Conservation (phyloP, 805 yeast genomes). For the Metschnikowia arizonensis region DNA sequence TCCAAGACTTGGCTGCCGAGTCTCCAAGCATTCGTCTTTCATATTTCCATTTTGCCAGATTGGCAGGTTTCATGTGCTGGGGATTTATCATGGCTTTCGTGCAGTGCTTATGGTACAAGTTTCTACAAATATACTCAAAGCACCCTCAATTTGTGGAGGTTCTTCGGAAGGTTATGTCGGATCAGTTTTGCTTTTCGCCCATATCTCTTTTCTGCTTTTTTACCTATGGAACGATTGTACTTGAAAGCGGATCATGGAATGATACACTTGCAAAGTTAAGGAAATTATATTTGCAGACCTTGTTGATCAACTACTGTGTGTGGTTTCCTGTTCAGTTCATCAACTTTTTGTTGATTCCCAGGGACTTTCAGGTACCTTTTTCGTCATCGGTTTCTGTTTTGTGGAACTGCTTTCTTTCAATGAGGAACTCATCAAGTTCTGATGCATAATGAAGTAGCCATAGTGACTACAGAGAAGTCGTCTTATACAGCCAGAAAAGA, state of each 20-base stretch:
- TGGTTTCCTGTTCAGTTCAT: conserved; percentile 82
- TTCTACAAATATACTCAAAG: conserved; percentile 75
- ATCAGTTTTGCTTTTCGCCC: conserved; percentile 88
- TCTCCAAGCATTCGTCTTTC: conserved; percentile 19
- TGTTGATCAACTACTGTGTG: conserved; percentile 64
- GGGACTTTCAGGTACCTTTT: conserved; percentile 82
- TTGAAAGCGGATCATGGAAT: conserved; percentile 67
- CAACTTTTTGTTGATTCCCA: conserved; percentile 67
- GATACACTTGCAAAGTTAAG: conserved; percentile 63
- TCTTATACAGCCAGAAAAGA: too few relatives aligned
- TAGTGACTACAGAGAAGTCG: not conserved
- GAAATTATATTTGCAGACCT: conserved; percentile 62
- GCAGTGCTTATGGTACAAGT: conserved; percentile 86
- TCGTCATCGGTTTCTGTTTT: conserved; percentile 80
- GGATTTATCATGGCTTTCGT: conserved; percentile 78
- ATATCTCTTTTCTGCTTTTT: conserved; percentile 75
- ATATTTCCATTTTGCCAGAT: conserved; percentile 61
- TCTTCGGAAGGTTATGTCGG: conserved; percentile 80
- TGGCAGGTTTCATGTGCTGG: conserved; percentile 81
- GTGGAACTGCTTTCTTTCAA: conserved; percentile 91
- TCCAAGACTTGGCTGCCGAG: conserved; percentile 3
- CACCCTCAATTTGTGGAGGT: conserved; percentile 84
- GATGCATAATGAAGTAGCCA: not conserved
- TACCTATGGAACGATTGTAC: conserved; percentile 74
- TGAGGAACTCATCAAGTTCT: conserved; percentile 49